Evolutionary conservation across 441 rosid genomes (phyloP), one percentile per base, ranked within the genome.

Genomic region (Bocquillonia castaneifolia): DNA sequence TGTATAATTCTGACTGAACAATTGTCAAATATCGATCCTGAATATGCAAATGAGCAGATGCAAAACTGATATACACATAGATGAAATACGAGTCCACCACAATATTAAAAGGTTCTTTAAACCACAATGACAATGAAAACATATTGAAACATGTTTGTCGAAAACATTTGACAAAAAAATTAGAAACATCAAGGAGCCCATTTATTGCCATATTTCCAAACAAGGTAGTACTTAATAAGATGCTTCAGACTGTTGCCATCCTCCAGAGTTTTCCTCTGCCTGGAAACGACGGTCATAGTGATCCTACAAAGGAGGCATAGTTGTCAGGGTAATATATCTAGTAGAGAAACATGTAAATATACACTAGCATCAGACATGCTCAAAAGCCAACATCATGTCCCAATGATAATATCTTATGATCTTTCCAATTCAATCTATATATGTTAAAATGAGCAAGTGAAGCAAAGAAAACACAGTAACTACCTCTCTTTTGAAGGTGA

Each of bases 401-500:
- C 40, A 36, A 9, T 3, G 9, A n/a, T 3, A 36, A 36, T 3
- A 36, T 36, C 47, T 6, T 13, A 12, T 12, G 12, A 42, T 42
- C 47, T 42, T 14, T 5, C n/a, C n/a, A n/a, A n/a, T n/a, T n/a
- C n/a, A n/a, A n/a, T n/a, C n/a, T n/a, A n/a, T n/a, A n/a, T n/a
- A n/a, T n/a, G n/a, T n/a, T n/a, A n/a, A n/a, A n/a, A n/a, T n/a
- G n/a, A n/a, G n/a, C n/a, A n/a, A n/a, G n/a, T n/a, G n/a, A n/a
- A n/a, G n/a, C n/a, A n/a, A n/a, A n/a, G n/a, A n/a, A 31, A 37
- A 20, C 9, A 68, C 10, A 1, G 50, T 18, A 56, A 47, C 42
- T 70, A 80, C 83, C 84, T 83, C 81, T 3, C 74, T 78, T 7
- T 55, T 76, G 73, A 78, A 83, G 42, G 74, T 65, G 76, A 83